A percentile compares a stretch with the other conserved stretches of the same genome.
These are phyloP conservation scores for Eruca vesicaria DNA, from an alignment of 441 rosid genomes.

Conservation along the genomic window DNA sequence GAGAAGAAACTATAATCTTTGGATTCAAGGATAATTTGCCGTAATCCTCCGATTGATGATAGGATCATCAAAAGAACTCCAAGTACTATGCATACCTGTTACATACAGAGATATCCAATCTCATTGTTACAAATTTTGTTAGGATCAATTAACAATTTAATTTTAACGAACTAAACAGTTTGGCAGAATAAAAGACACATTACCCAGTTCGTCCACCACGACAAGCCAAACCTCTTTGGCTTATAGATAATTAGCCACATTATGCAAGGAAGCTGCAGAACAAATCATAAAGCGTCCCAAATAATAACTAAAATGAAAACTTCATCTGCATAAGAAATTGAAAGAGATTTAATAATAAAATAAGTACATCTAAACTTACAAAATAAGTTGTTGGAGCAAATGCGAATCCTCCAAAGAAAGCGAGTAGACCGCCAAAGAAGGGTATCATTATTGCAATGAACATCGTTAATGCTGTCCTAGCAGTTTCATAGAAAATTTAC, in stretches of 20 bases:
- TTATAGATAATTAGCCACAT: slow-evolving; percentile 64
- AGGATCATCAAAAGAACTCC: slow-evolving; percentile 50
- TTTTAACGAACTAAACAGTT: neutral
- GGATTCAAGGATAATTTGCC: slow-evolving; percentile 54
- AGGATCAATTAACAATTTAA: neutral
- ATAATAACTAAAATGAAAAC: neutral
- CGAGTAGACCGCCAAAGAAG: slow-evolving; percentile 73
- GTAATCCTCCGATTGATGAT: slow-evolving; percentile 59
- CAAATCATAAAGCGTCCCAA: neutral
- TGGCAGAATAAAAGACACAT: neutral
- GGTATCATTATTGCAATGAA: slow-evolving; percentile 59
- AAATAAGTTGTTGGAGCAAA: slow-evolving; percentile 74
- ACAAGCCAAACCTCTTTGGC: slow-evolving; percentile 52
- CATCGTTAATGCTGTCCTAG: slow-evolving; percentile 51
- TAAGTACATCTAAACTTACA: slow-evolving; percentile 45
- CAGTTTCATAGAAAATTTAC: neutral
- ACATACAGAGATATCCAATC: neutral
- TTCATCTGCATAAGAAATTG: neutral
- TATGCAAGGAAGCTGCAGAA: slow-evolving; percentile 58
- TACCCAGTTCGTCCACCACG: slow-evolving; percentile 69
- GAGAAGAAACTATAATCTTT: slow-evolving; percentile 48
- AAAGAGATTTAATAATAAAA: neutral
- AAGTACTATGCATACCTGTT: slow-evolving; percentile 56
- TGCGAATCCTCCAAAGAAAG: slow-evolving; percentile 77
- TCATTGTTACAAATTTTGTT: neutral